Evolutionary conservation across 2,329 filamentous ascomycete species (phyloP).

Genomic region (Sporothrix euskadiensis): DNA sequence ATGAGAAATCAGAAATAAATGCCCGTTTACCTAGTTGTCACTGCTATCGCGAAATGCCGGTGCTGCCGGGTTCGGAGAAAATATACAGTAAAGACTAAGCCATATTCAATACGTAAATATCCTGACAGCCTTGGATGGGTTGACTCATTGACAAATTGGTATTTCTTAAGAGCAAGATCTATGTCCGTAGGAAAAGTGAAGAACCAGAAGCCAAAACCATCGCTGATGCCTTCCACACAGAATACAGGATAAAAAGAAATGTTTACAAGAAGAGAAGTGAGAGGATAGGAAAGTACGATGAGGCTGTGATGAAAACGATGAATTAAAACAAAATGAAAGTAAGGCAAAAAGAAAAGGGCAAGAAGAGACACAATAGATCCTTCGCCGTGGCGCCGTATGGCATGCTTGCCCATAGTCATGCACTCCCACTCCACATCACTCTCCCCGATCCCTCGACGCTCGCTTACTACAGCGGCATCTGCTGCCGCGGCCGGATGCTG

Average conservation of each 20-base stretch:
- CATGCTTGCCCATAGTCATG: not conserved
- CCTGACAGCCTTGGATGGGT: not conserved
- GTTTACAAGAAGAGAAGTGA: conserved; percentile 12
- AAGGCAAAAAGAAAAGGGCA: not conserved
- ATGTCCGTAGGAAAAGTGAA: not conserved
- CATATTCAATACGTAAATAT: not conserved
- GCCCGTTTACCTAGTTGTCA: not conserved
- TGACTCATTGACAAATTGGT: not conserved
- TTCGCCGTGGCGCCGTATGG: not conserved
- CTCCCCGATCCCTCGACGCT: not conserved
- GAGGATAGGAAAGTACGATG: not conserved
- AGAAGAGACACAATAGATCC: not conserved
- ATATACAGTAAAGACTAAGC: not conserved
- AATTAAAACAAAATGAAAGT: not conserved
- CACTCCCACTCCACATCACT: not conserved
- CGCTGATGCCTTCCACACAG: conserved; percentile 14
- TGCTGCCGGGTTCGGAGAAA: not conserved
- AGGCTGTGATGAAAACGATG: not conserved
- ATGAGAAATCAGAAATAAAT: not conserved
- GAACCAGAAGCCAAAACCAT: not conserved
- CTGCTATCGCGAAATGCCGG: not conserved
- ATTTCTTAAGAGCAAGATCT: not conserved
- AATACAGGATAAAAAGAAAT: not conserved
- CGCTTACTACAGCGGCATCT: conserved; percentile 33
- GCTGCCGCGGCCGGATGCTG: conserved; percentile 48